Evolutionary conservation across 495 filamentous ascomycete species (phyloP).

Genomic region (Aspergillus panamensis): DNA sequence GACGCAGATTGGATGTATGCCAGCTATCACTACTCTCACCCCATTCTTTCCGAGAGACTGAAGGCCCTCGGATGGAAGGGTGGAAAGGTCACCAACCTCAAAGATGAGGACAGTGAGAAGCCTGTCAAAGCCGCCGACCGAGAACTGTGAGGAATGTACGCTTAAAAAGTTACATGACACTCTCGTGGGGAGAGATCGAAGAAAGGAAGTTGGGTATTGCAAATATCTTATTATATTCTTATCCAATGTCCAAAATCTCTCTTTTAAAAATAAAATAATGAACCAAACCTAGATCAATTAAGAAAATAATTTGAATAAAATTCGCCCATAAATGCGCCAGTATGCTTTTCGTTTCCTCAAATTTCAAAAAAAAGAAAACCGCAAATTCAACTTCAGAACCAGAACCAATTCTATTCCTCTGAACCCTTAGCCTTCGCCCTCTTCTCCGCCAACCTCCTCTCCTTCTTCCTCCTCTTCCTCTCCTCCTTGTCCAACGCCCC

Average conservation of each 20-base stretch:
- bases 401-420: conserved; percentile 22
- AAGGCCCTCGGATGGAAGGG: conserved; percentile 83
- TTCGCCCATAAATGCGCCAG: conserved; percentile 8
- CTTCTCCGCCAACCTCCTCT: conserved; percentile 44
- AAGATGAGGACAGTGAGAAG: conserved; percentile 50
- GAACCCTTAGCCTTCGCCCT: conserved; percentile 39
- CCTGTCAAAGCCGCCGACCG: conserved; percentile 55
- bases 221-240: neutral
- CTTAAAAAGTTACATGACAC: neutral
- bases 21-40: conserved; percentile 96
- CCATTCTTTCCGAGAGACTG: conserved; percentile 88
- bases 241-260: neutral
- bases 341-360: conserved; percentile 13
- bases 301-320: neutral
- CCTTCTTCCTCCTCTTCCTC: conserved; percentile 50
- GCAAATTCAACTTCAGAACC: neutral
- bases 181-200: neutral
- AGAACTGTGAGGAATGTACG: conserved; percentile 44
- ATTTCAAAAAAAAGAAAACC: neutral
- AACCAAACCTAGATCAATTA: conserved; percentile 1
- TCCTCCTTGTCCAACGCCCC: conserved; percentile 45
- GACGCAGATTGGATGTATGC: conserved; percentile 98
- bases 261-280: neutral
- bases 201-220: neutral
- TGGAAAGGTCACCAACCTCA: conserved; percentile 50